Evolutionary conservation across 139 green algal genomes (phyloP), one percentile per base, ranked within the genome.

Genomic region (Protoeuglena noctilucae): DNA sequence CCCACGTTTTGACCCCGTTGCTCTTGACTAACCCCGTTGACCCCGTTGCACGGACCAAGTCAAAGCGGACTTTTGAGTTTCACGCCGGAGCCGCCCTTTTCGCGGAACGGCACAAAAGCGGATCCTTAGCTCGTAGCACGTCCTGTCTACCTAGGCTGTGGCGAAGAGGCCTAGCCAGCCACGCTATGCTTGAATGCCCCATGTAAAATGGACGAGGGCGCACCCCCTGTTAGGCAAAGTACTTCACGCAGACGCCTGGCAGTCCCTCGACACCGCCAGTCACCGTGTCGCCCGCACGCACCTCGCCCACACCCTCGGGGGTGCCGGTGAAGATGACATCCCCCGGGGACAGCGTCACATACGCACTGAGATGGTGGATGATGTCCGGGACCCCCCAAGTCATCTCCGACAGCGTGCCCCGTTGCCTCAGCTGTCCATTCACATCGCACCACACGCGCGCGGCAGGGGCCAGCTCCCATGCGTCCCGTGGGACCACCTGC

Each of bases 301-400:
- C 24, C 24, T n/a, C 21, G 4, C 49, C 49, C 23, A 55, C 49
- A 23, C 49, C 49, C 17, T 55, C 49, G 5, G 49, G 49, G 21
- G 49, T 55, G 4, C 49, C 34, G 24, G 29, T 55, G 21, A 55
- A 40, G 24, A 55, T 55, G 23, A 55, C 6, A 23, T 55, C 49
- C 22, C 49, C 49, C 5, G 49, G 49, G 6, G 6, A 12, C 4
- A 55, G 49, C 49, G 29, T 23, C 21, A 34, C 23, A 23, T 40
- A 34, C 5, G 5, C 49, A 29, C 24, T 41, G 21, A 55, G 24
- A 23, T 23, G 31, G 23, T 28, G 24, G 49, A 55, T 55, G 49
- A 29, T 55, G 24, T 55, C 49, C 4, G 49, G 49, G 21, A 55
- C 49, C 21, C 49, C n/a, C 49, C 49, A 55, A 5, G 23, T 34